These are phyloP conservation scores for Immersiella caudata DNA, from an alignment of 495 filamentous ascomycete genomes.

Conservation along the genomic window DNA sequence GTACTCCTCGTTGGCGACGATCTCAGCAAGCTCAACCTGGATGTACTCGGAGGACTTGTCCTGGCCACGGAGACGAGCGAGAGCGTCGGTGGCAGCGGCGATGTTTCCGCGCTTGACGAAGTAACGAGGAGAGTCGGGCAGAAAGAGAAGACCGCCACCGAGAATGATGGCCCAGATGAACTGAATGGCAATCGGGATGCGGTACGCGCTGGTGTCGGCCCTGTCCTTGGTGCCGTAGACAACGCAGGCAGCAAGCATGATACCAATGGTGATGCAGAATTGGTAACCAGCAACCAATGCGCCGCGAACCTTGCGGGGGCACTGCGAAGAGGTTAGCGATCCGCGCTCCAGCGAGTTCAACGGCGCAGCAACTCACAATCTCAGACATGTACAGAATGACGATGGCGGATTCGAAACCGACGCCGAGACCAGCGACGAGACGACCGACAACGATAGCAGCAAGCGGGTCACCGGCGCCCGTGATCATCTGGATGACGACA, in stretches of 20 bases:
- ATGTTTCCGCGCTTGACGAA: slow-evolving; percentile 74
- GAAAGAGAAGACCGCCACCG: slow-evolving; percentile 58
- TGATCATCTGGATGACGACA: slow-evolving; percentile 62
- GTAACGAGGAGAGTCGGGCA: slow-evolving; percentile 81
- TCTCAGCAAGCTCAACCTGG: slow-evolving; percentile 73
- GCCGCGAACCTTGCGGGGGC: slow-evolving; percentile 71
- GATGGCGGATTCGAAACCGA: slow-evolving; percentile 74
- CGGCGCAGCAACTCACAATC: slow-evolving; percentile 38
- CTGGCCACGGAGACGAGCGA: slow-evolving; percentile 70
- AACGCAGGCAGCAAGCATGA: slow-evolving; percentile 73
- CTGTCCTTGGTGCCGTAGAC: slow-evolving; percentile 68
- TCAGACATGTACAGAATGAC: slow-evolving; percentile 81
- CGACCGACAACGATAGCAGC: slow-evolving; percentile 68
- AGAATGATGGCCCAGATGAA: slow-evolving; percentile 71
- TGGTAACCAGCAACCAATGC: slow-evolving; percentile 76
- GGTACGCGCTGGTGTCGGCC: slow-evolving; percentile 65
- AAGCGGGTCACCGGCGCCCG: slow-evolving; percentile 39
- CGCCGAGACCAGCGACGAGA: slow-evolving; percentile 71
- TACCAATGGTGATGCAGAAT: slow-evolving; percentile 75
- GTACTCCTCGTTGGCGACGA: slow-evolving; percentile 81
- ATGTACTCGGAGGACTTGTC: slow-evolving; percentile 64
- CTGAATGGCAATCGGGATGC: slow-evolving; percentile 72
- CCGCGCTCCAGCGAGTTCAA: neutral
- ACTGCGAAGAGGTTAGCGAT: slow-evolving; percentile 25
- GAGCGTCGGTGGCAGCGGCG: slow-evolving; percentile 61